These are phyloP conservation scores for Halophytophthora batemanensis DNA, from an alignment of 352 stramenopile species.

Conservation along the genomic window DNA sequence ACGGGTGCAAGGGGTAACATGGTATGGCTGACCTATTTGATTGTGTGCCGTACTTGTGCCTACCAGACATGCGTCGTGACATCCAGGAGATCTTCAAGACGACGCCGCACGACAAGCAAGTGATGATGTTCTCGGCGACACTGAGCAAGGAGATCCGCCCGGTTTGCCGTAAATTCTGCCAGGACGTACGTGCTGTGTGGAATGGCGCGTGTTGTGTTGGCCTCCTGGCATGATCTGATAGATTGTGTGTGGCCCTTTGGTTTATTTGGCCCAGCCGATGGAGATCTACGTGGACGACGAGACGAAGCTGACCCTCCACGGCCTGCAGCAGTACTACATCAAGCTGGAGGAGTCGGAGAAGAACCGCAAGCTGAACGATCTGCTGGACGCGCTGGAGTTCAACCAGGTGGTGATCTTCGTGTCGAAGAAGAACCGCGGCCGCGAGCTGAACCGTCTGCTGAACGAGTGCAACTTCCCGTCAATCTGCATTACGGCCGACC, in stretches of 20 bases:
- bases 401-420: slow-evolving; percentile 99
- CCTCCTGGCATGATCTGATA: not conserved
- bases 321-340: slow-evolving; percentile 99
- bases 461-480: slow-evolving; percentile 99
- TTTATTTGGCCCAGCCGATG: slow-evolving; percentile 82
- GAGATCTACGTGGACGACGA: slow-evolving; percentile 99
- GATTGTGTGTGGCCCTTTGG: not conserved
- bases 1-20: not conserved
- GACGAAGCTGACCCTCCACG: slow-evolving; percentile 99
- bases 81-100: slow-evolving; percentile 99
- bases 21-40: not conserved
- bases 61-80: slow-evolving; percentile 96
- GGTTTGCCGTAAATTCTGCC: slow-evolving; percentile 99
- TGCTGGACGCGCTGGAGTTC: slow-evolving; percentile 99
- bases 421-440: slow-evolving; percentile 96
- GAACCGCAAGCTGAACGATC: slow-evolving; percentile 99
- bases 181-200: slow-evolving; percentile 83
- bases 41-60: not conserved
- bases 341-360: slow-evolving; percentile 99
- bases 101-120: slow-evolving; percentile 99
- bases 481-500: slow-evolving; percentile 98
- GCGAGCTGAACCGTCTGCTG: slow-evolving; percentile 97
- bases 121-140: slow-evolving; percentile 99
- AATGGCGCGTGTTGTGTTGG: not conserved
- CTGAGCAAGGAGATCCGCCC: slow-evolving; percentile 98